A percentile compares a stretch with the other conserved stretches of the same genome.
These are phyloP conservation scores for Pochonia chlamydosporia DNA, from an alignment of 2,329 filamentous ascomycete species.

Conservation along the genomic window DNA sequence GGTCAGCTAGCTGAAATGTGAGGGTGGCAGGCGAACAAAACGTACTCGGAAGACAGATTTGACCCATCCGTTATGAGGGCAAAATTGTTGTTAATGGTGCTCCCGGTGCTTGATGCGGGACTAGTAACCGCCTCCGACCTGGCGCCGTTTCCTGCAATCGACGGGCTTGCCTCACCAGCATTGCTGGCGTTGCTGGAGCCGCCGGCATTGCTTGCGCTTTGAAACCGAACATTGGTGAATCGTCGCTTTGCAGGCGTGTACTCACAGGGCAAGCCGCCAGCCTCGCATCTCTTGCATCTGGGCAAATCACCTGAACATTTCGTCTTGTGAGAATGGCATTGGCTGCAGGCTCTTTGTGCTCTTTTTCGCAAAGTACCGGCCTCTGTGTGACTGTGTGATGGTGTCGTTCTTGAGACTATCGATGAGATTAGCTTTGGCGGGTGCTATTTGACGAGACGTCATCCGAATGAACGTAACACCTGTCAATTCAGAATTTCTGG, in stretches of 20 bases:
- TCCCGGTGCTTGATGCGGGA: slow-evolving; percentile 12
- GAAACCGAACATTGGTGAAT: slow-evolving; percentile 27
- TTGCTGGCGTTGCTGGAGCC: not conserved
- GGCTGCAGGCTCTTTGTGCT: slow-evolving; percentile 34
- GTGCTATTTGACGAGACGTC: too few relatives aligned
- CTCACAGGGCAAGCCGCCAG: slow-evolving; percentile 29
- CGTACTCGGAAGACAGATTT: slow-evolving; percentile 23
- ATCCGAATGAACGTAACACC: not conserved
- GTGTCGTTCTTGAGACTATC: slow-evolving; percentile 31
- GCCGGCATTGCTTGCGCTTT: slow-evolving; percentile 7
- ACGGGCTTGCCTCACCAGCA: slow-evolving; percentile 1
- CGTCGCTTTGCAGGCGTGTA: slow-evolving; percentile 33
- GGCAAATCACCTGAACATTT: slow-evolving; percentile 37
- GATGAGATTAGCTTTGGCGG: too few relatives aligned
- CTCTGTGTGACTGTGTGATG: slow-evolving; percentile 35
- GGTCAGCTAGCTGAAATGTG: not conserved
- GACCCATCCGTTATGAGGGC: slow-evolving; percentile 18
- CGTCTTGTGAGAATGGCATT: slow-evolving; percentile 37
- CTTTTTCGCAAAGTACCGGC: slow-evolving; percentile 35
- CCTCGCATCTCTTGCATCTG: slow-evolving; percentile 31
- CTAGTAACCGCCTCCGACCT: slow-evolving; percentile 13
- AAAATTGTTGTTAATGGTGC: slow-evolving; percentile 11
- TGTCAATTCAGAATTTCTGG: not conserved
- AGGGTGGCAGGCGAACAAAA: not conserved
- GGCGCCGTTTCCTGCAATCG: slow-evolving; percentile 7